Evolutionary conservation across 2,329 filamentous ascomycete species (phyloP).

Genomic region (Aureobasidium musti): DNA sequence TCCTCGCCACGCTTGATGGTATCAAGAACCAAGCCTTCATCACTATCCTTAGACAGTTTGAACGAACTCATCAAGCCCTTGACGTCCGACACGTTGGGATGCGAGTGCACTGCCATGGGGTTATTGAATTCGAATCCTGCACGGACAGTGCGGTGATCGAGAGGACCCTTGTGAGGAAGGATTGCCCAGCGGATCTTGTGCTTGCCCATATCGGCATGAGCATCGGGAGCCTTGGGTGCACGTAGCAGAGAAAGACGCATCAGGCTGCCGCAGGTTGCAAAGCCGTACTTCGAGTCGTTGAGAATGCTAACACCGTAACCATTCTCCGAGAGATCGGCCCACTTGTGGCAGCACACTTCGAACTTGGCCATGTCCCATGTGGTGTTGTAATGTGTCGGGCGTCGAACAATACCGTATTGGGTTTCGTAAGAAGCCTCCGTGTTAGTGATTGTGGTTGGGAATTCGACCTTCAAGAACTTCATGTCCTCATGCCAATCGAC

Average conservation of each 20-base stretch:
- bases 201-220: conserved; percentile 82
- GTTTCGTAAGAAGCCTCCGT: conserved; percentile 95
- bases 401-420: conserved; percentile 82
- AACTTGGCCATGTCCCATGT: conserved; percentile 98
- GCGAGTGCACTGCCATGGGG: conserved; percentile 62
- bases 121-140: conserved; percentile 91
- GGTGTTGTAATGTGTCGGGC: conserved; percentile 98
- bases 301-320: conserved; percentile 89
- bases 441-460: conserved; percentile 87
- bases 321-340: conserved; percentile 84
- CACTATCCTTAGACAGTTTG: conserved; percentile 57
- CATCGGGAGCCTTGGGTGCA: conserved; percentile 89
- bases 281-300: conserved; percentile 95
- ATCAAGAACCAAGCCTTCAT: conserved; percentile 74
- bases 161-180: conserved; percentile 73
- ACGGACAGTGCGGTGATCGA: conserved; percentile 73
- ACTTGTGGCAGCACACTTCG: conserved; percentile 94
- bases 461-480: conserved; percentile 99
- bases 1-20: conserved; percentile 80
- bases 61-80: conserved; percentile 57
- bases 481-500: conserved; percentile 98
- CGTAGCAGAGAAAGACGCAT: conserved; percentile 89
- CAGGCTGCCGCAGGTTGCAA: conserved; percentile 81
- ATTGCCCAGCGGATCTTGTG: conserved; percentile 90
- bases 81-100: conserved; percentile 36